Evolutionary conservation across 2,329 filamentous ascomycete genomes (phyloP).

Genomic region (Aspergillus terreus): DNA sequence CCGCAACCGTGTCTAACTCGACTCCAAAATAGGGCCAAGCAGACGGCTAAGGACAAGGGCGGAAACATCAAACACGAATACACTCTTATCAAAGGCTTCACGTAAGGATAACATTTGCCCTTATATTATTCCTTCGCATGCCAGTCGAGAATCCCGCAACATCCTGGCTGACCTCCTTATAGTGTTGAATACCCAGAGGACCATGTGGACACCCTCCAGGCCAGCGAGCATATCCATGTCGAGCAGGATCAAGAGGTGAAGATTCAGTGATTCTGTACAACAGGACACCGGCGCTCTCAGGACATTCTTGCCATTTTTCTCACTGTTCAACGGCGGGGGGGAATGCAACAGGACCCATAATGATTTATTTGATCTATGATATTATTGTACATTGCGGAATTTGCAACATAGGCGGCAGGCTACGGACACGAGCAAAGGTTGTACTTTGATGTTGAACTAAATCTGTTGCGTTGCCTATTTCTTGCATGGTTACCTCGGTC

Average conservation of each 20-base stretch:
- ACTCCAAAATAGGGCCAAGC: conserved; percentile 61
- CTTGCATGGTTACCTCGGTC: too few relatives aligned
- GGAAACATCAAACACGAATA: conserved; percentile 83
- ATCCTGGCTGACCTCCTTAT: conserved; percentile 5
- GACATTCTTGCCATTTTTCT: too few relatives aligned
- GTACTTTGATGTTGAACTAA: too few relatives aligned
- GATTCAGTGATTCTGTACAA: conserved; percentile 55
- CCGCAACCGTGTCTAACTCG: conserved; percentile 12
- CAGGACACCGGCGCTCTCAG: too few relatives aligned
- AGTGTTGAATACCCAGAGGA: conserved; percentile 73
- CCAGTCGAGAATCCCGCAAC: background rate
- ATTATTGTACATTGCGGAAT: too few relatives aligned
- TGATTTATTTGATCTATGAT: too few relatives aligned
- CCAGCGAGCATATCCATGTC: conserved; percentile 71
- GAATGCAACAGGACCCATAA: too few relatives aligned
- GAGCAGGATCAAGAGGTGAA: conserved; percentile 69
- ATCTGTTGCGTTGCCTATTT: too few relatives aligned
- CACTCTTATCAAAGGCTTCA: conserved; percentile 85
- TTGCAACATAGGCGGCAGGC: too few relatives aligned
- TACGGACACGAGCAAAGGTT: too few relatives aligned
- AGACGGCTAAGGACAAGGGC: conserved; percentile 69
- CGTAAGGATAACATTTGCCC: conserved; percentile 56
- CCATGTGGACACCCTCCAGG: conserved; percentile 61
- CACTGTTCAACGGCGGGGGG: too few relatives aligned
- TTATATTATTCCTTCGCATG: background rate